Conservation (phyloP, 1,284 basidiomycete species). For the Boletus holoroseus region DNA sequence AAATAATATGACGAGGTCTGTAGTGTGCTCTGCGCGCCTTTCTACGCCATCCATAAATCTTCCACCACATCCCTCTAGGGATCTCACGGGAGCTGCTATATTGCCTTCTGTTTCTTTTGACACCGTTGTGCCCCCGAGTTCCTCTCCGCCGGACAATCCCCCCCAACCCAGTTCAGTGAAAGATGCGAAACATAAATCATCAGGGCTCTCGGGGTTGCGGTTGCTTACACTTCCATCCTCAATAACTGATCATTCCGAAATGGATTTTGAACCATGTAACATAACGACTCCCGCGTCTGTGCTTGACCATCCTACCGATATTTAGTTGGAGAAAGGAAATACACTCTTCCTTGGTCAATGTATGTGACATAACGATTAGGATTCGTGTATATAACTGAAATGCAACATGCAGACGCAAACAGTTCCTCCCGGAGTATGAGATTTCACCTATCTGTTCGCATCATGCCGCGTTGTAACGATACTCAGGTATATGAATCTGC, state of each 20-base stretch:
- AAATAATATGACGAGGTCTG: background rate
- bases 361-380: background rate
- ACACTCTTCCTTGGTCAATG: background rate
- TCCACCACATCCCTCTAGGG: conserved; percentile 24
- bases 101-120: background rate
- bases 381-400: conserved; percentile 8
- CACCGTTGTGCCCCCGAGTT: background rate
- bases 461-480: background rate
- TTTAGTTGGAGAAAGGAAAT: background rate
- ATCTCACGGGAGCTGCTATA: conserved; percentile 3
- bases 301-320: background rate
- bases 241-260: background rate
- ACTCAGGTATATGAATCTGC: background rate
- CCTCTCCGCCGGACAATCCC: background rate
- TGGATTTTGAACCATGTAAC: background rate
- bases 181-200: background rate
- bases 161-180: background rate
- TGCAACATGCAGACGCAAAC: background rate
- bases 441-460: background rate
- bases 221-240: conserved; percentile 31
- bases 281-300: background rate
- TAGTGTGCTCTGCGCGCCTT: background rate
- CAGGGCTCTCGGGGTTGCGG: conserved; percentile 22
- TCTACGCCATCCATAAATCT: conserved; percentile 3
- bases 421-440: background rate